These are phyloP conservation scores for Xylaria arbuscula DNA, from an alignment of 2,329 filamentous ascomycete species.

Conservation along the genomic window DNA sequence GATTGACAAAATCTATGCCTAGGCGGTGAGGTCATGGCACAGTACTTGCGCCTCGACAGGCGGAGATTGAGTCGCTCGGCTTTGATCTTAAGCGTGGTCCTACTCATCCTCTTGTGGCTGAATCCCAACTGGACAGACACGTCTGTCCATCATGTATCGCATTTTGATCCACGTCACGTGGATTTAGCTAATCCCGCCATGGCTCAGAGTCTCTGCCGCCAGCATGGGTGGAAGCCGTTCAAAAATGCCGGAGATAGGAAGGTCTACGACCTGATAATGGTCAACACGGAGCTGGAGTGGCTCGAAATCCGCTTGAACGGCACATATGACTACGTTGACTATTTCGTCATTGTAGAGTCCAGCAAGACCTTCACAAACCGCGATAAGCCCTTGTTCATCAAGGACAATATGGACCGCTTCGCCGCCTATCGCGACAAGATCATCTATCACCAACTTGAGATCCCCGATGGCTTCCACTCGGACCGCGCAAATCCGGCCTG, in stretches of 20 bases:
- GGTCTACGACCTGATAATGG: conserved; percentile 71
- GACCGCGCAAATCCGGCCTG: conserved; percentile 53
- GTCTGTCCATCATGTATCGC: conserved; percentile 44
- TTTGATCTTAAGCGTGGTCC: conserved; percentile 33
- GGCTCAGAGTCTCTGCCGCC: conserved; percentile 49
- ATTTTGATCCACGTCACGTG: conserved; percentile 41
- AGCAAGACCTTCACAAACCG: conserved; percentile 67
- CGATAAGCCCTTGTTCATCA: conserved; percentile 65
- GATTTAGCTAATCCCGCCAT: conserved; percentile 40
- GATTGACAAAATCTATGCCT: conserved; percentile 11
- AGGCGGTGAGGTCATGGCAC: conserved; percentile 33
- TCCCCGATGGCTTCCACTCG: conserved; percentile 55
- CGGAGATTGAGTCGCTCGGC: conserved; percentile 41
- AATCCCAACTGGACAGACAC: conserved; percentile 49
- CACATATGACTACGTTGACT: conserved; percentile 68
- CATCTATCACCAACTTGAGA: conserved; percentile 66
- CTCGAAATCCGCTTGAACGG: conserved; percentile 72
- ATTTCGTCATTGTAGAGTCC: conserved; percentile 72
- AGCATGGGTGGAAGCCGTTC: conserved; percentile 55
- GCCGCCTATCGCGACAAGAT: conserved; percentile 67
- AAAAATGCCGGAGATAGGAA: conserved; percentile 54
- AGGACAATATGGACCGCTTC: conserved; percentile 64
- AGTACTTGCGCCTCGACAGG: conserved; percentile 37
- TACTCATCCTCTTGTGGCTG: conserved; percentile 46
- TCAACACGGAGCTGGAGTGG: conserved; percentile 73